A percentile compares a stretch with the other conserved stretches of the same genome.
Conservation (phyloP, 768 basidiomycete species). For the Phlebiopsis flavidoalba region DNA sequence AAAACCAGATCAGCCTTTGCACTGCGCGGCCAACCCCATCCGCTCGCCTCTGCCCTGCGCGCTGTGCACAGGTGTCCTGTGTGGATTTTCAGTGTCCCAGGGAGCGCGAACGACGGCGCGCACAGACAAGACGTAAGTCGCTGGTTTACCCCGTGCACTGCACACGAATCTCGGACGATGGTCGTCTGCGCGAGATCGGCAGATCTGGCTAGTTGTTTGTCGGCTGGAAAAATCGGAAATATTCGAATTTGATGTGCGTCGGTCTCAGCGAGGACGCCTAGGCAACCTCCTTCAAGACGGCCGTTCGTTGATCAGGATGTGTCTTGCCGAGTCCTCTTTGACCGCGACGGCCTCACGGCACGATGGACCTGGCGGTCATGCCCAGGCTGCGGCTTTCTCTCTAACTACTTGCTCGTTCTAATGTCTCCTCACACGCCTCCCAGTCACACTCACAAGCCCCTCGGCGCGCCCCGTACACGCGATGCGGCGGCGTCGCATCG, state of each 20-base stretch:
- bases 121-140: not conserved
- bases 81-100: not conserved
- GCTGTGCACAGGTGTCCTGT: not conserved
- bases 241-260: slow-evolving; percentile 5
- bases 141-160: not conserved
- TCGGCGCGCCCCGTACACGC: slow-evolving; percentile 6
- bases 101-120: not conserved
- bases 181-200: slow-evolving; percentile 2
- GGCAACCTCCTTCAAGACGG: slow-evolving; percentile 11
- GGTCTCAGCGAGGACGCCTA: slow-evolving; percentile 7
- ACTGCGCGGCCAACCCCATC: not conserved
- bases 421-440: slow-evolving; percentile 1
- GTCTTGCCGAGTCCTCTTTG: slow-evolving; percentile 2
- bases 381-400: not conserved
- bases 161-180: slow-evolving; percentile 17
- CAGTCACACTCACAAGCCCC: slow-evolving; percentile 10
- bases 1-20: not conserved
- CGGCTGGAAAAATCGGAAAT: slow-evolving; percentile 9
- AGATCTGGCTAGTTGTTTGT: slow-evolving; percentile 8
- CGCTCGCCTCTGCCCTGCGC: not conserved
- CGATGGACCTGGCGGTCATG: slow-evolving; percentile 2
- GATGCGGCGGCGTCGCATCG: not conserved
- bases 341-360: slow-evolving; percentile 5
- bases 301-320: slow-evolving; percentile 3
- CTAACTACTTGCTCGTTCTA: slow-evolving; percentile 1